phyloP scores from a whole-genome alignment of 192 early-diverging fungal genomes.

The Chytriomyces hyalinus region DNA sequence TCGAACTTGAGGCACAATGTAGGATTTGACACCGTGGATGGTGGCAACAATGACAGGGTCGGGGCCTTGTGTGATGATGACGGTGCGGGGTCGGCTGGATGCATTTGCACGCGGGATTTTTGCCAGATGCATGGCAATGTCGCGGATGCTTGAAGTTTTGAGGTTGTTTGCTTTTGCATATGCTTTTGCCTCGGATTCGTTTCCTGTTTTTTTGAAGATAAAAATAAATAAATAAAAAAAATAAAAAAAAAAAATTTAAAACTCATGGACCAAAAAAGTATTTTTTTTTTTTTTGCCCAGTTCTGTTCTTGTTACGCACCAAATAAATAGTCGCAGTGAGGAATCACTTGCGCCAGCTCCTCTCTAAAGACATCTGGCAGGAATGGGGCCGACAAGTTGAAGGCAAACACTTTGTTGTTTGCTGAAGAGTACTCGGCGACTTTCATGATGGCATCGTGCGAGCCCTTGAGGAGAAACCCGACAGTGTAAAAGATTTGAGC shows the following conservation, averaged over 20 bases:
- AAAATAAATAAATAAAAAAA: no score
- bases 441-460: conserved; percentile 71
- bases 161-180: conserved; percentile 66
- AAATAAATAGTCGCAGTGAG: conserved; percentile 82
- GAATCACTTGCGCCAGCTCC: conserved; percentile 66
- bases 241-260: no score
- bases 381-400: conserved; percentile 89
- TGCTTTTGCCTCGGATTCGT: conserved; percentile 82
- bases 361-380: conserved; percentile 81
- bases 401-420: conserved; percentile 75
- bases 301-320: conserved; percentile 41
- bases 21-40: conserved; percentile 52
- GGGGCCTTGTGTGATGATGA: conserved; percentile 82
- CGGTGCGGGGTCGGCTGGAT: conserved; percentile 65
- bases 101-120: conserved; percentile 68
- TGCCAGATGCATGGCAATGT: conserved; percentile 74
- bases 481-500: conserved; percentile 82
- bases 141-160: conserved; percentile 69
- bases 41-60: conserved; percentile 64
- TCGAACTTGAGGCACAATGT: conserved; percentile 57
- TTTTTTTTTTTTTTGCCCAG: not conserved
- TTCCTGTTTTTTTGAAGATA: conserved; percentile 52
- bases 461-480: conserved; percentile 83
- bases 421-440: conserved; percentile 78
- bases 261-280: not conserved